phyloP scores from a whole-genome alignment of 768 basidiomycete genomes.

The Tephrocybe sp. region DNA sequence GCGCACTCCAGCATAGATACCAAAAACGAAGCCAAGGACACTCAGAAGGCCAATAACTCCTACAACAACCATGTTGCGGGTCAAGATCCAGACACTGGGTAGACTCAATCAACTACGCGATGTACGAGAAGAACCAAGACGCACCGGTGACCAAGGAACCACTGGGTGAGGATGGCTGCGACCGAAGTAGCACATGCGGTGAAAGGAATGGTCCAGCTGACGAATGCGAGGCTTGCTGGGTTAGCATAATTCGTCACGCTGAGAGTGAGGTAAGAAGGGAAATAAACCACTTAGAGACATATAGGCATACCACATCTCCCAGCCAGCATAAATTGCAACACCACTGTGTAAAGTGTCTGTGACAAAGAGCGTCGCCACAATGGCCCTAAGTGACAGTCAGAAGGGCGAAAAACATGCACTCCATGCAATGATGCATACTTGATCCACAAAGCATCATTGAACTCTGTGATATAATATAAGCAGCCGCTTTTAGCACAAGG shows the following conservation, averaged over 20 bases:
- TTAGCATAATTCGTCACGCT: slow-evolving; percentile 43
- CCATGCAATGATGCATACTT: slow-evolving; percentile 23
- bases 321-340: slow-evolving; percentile 30
- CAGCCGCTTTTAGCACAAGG: neutral
- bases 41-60: slow-evolving; percentile 37
- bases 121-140: slow-evolving; percentile 8
- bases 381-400: slow-evolving; percentile 19
- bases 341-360: slow-evolving; percentile 36
- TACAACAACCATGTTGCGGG: slow-evolving; percentile 33
- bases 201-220: slow-evolving; percentile 51
- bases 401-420: too few species aligned
- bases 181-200: slow-evolving; percentile 46
- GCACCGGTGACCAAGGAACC: slow-evolving; percentile 46
- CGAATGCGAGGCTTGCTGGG: slow-evolving; percentile 32
- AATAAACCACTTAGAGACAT: too few species aligned
- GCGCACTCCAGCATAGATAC: slow-evolving; percentile 40
- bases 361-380: slow-evolving; percentile 29
- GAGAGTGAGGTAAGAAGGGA: slow-evolving; percentile 6
- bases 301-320: slow-evolving; percentile 29
- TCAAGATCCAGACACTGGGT: slow-evolving; percentile 34
- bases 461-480: slow-evolving; percentile 21
- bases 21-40: slow-evolving; percentile 40
- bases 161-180: slow-evolving; percentile 50
- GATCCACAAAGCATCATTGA: slow-evolving; percentile 33
- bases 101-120: neutral